Base-by-base conservation (phyloP, 2,329 filamentous ascomycete genomes). In the Aulographum hederae region DNA sequence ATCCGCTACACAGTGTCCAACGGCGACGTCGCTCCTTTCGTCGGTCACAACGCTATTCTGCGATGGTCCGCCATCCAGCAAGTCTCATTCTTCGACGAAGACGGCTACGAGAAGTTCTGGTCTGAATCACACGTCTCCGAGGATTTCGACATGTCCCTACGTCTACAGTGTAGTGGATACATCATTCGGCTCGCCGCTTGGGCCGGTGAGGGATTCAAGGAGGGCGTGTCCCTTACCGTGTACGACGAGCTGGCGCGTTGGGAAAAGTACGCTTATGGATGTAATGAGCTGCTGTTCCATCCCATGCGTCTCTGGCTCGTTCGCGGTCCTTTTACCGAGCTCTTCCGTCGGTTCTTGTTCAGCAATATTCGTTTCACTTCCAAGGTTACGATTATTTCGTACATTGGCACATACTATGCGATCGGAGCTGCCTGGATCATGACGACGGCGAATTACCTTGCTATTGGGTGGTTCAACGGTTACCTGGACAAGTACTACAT, bases 401-500 rank as follows among this genome's bases (percentile, higher is more conserved):
- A 39, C 32, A 39, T 39, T n/a, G 26, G 6, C 18, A 32, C 37
- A 23, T 36, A 39, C 31, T 39, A 33, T 26, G 38, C 38, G 18
- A 31, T 39, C 19, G 37, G 31, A 5, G 30, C 38, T 3, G 32
- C 28, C n/a, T 16, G 26, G n/a, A 30, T 32, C 5, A 32, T 39
- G 18, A 33, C 34, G 4, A 14, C 39, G 2, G 20, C 32, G 27
- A 39, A 39, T 28, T 84, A 81, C 57, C 79, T 82, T 53, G 54
- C 78, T 27, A 68, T 76, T 39, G 78, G 78, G 36, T 82, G 75
- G 73, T 77, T 67, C 56, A 79, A 78, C 46, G 76, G 73, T 30
- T 74, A 74, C 48, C 65, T 85, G 13, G 78, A 85, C 53, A 75
- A 80, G 53, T 84, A 78, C 62, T 82, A 82, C 48, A 61, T 81